Evolutionary conservation across 2,329 filamentous ascomycete species (phyloP), one percentile per base, ranked within the genome.

Genomic region (Sporothrix luriei): DNA sequence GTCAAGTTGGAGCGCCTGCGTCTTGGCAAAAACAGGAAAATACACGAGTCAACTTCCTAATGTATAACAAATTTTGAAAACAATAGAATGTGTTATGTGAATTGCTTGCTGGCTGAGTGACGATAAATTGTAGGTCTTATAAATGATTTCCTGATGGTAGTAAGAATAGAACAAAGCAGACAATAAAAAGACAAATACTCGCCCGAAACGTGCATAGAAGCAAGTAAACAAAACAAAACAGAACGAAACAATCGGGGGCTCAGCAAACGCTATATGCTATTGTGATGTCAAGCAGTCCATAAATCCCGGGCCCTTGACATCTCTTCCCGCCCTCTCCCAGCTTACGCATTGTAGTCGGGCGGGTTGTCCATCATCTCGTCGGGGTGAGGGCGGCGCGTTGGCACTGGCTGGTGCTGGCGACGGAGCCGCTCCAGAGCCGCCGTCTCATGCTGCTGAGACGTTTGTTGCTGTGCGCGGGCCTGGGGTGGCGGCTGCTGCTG

Each of bases 331-430:
- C 9, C 9, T 13, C 19, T 16, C 3, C 21, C 61, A 43, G 40
- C 11, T 16, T 51, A 71, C 3, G 49, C 55, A 24, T 66, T 29
- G 65, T 69, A 65, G 7, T 54, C 64, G 14, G 69, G 69, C 21
- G 69, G 69, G 38, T 29, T 70, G 52, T 62, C 67, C 29, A 52
- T 59, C 52, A 61, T 62, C 49, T 55, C 55, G 21, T 61, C 51
- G 55, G 51, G 40, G 13, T 49, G 66, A 26, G 40, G 52, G 3
- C 54, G 66, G 26, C 26, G 59, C 3, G 59, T 21, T 4, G 40
- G 29, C 46, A 38, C 14, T 7, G 62, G 26, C 40, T 46, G 51
- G 10, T 49, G 52, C 43, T 59, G 66, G 19, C 62, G 26, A 38
- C 26, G 26, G 26, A 51, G 26, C 29, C 62, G 26, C 46, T 51